Evolutionary conservation across 805 yeast genomes (phyloP).

Genomic region (Blastobotrys attinorum): DNA sequence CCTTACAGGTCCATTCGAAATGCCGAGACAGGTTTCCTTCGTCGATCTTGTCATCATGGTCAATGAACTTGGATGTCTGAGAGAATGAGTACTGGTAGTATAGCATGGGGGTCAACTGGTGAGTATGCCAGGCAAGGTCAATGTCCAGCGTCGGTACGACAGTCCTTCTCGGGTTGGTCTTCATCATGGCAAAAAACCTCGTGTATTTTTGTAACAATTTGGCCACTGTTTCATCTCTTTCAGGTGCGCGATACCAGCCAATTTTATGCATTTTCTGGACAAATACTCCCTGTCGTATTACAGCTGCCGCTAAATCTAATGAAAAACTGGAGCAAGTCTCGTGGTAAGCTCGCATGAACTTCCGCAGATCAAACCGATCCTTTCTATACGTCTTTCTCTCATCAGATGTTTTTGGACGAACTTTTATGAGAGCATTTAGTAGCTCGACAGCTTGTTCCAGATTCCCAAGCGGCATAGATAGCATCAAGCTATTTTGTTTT

Average conservation of each 20-base stretch:
- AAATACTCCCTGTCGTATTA: background rate
- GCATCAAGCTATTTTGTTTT: background rate
- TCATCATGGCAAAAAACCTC: background rate
- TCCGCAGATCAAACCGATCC: background rate
- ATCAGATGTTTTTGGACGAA: background rate
- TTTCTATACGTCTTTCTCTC: background rate
- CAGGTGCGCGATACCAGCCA: background rate
- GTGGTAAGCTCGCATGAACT: background rate
- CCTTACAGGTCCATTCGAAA: conserved; percentile 7
- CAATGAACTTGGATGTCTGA: conserved; percentile 5
- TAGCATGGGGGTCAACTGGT: conserved; percentile 13
- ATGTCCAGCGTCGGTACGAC: background rate
- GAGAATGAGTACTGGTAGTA: conserved; percentile 6
- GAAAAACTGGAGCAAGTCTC: background rate
- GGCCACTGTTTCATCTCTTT: conserved; percentile 1
- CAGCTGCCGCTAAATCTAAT: background rate
- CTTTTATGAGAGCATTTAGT: background rate
- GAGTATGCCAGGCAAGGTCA: conserved; percentile 20
- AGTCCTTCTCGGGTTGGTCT: background rate
- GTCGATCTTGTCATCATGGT: conserved; percentile 14
- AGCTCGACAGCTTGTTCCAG: background rate
- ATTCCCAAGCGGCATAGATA: too few relatives aligned
- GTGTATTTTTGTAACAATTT: conserved; percentile 7
- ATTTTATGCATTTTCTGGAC: background rate
- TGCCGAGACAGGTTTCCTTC: conserved; percentile 6